Conservation (phyloP, 352 stramenopile genomes). For the Globisporangium barbulae region DNA sequence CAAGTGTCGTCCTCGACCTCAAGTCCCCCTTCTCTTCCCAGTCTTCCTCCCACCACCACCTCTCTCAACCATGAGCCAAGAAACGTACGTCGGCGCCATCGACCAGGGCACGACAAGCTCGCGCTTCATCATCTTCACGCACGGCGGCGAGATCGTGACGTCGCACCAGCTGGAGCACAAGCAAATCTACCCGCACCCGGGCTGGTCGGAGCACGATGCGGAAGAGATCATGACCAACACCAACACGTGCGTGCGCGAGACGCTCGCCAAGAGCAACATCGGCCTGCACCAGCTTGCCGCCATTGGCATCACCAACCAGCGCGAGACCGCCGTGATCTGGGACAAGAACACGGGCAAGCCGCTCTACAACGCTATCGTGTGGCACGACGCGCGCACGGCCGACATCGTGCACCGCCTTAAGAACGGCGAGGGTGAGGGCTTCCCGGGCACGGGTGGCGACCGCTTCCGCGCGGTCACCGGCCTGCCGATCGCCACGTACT, state of each 20-base stretch:
- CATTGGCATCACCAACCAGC: constrained; percentile 99
- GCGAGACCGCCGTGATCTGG: constrained; percentile 98
- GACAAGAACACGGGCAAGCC: constrained; percentile 94
- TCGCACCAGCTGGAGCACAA: constrained; percentile 95
- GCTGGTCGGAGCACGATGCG: constrained; percentile 98
- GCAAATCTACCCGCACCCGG: constrained; percentile 94
- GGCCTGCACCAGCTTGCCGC: constrained; percentile 74
- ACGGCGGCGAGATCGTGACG: constrained; percentile 85
- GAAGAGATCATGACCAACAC: constrained; percentile 93
- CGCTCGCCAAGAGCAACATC: constrained; percentile 70
- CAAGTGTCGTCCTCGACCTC: constrained; percentile 25
- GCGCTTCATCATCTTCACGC: constrained; percentile 95
- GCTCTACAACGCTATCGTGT: constrained; percentile 99
- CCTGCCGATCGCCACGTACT: constrained; percentile 97
- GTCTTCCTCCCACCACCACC: constrained; percentile 1
- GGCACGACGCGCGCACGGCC: constrained; percentile 96
- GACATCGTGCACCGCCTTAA: constrained; percentile 85
- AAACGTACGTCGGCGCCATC: constrained; percentile 86
- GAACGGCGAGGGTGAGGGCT: constrained; percentile 55
- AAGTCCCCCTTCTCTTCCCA: constrained; percentile 7
- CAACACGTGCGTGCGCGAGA: constrained; percentile 68
- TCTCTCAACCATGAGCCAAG: constrained; percentile 28
- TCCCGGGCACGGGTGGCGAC: constrained; percentile 48
- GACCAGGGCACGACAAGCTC: constrained; percentile 97
- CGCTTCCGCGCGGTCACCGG: constrained; percentile 87